Evolutionary conservation across 2,329 filamentous ascomycete species (phyloP), one percentile per base, ranked within the genome.

Genomic region (Raffaelea albimanens): DNA sequence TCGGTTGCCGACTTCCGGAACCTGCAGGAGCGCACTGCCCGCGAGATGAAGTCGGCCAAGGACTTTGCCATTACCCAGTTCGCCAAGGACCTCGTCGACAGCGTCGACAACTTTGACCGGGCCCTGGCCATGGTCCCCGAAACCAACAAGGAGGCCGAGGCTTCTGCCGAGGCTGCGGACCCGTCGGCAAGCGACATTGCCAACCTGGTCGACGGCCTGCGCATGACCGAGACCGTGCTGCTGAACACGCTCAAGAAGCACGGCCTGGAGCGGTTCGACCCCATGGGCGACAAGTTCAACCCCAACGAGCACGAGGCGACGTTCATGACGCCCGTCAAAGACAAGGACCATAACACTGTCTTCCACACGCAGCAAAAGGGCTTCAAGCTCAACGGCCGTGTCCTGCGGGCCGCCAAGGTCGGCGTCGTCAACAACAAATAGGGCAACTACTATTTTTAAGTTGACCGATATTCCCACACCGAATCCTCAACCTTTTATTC

Each of bases 61-160:
- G 87, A 95, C 69, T 98, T 95, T 59, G 93, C 91, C 60, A 93
- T 98, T 61, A 88, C 95, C 65, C 88, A 83, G 57, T 97, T 98
- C 69, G 88, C 91, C 61, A 85, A 88, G 67, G 93, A 98, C 68
- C 82, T 98, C 41, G 80, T 97, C 57, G 93, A 98, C 65, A 88
- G 81, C 61, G 83, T 98, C 61, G 93, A 98, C 71, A 98, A 97
- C 76, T 82, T 98, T 54, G 93, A 98, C 69, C 90, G 90, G 56
- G 93, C 93, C 40, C 79, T 98, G 40, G 67, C 72, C 53, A 88
- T 83, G 60, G 90, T 95, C 13, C 82, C 87, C 19, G 63, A 76
- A 51, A 42, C 13, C n/a, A 83, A 89, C 33, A 88, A 87, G 69
- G 75, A 95, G 53, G 72, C 72, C 20, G 64, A 70, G 11, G 33